phyloP scores from a whole-genome alignment of 148 eudicot genomes.

The Oxyria digyna region DNA sequence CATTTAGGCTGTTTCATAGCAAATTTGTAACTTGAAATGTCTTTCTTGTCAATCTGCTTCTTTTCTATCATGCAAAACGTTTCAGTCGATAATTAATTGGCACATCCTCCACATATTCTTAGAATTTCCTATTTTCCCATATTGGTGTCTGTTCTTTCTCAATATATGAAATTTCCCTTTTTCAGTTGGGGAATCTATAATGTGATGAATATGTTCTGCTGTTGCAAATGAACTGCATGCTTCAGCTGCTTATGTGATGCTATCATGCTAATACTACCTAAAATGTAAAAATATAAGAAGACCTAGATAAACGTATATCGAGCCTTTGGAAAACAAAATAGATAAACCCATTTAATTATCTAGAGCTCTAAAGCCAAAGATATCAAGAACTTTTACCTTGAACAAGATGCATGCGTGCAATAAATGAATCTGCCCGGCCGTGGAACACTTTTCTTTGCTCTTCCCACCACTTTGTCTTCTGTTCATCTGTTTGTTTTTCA shows the following conservation, averaged over 20 bases:
- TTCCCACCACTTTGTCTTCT: conserved; percentile 61
- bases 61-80: neutral
- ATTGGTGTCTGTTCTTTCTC: neutral
- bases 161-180: neutral
- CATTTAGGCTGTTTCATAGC: neutral
- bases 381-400: conserved; percentile 38
- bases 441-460: conserved; percentile 49
- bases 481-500: conserved; percentile 25
- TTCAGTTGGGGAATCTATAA: neutral
- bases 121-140: neutral
- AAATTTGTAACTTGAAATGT: neutral
- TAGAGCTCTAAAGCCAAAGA: neutral
- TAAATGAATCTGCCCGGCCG: conserved; percentile 62
- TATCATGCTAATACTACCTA: neutral
- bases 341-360: neutral
- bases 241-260: neutral
- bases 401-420: conserved; percentile 74
- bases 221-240: neutral
- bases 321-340: neutral
- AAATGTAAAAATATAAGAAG: neutral
- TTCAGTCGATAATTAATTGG: neutral
- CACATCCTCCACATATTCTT: neutral
- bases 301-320: neutral
- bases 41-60: neutral
- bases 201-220: neutral